These are phyloP conservation scores for Aspergillus leporis DNA, from an alignment of 495 filamentous ascomycete genomes.

Conservation along the genomic window DNA sequence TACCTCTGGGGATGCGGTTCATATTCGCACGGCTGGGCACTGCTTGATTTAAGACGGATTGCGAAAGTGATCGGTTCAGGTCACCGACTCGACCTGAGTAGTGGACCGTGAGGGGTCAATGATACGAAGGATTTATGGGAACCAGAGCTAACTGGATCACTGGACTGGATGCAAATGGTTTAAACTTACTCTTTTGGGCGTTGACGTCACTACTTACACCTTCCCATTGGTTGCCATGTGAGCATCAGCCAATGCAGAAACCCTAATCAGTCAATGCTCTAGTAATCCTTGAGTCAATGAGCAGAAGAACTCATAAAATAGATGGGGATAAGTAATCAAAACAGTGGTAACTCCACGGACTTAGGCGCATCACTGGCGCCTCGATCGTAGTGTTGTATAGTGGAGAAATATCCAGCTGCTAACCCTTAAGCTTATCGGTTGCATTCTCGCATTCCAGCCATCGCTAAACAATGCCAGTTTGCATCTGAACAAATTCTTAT, in stretches of 20 bases:
- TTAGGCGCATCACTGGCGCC: too few species aligned
- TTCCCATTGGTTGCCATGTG: neutral
- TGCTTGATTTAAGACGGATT: neutral
- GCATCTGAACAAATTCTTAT: too few species aligned
- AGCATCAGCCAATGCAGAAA: neutral
- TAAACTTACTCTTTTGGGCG: neutral
- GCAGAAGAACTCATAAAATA: too few species aligned
- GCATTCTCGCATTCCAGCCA: too few species aligned
- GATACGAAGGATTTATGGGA: neutral
- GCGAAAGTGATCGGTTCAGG: neutral
- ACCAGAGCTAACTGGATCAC: neutral
- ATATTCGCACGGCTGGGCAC: neutral
- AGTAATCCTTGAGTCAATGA: neutral
- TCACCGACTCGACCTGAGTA: neutral
- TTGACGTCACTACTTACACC: neutral
- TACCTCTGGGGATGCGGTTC: neutral
- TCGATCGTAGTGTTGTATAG: too few species aligned
- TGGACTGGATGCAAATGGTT: neutral
- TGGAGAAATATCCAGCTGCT: too few species aligned
- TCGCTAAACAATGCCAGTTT: too few species aligned
- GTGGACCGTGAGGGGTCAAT: neutral
- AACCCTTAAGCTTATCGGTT: too few species aligned
- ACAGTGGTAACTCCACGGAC: too few species aligned
- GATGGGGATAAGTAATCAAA: too few species aligned
- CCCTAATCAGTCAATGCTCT: neutral